Percentiles rank a stretch among this genome's conserved stretches.
These are phyloP conservation scores for Punica granatum DNA, from an alignment of 345 rosid species.

Conservation along the genomic window DNA sequence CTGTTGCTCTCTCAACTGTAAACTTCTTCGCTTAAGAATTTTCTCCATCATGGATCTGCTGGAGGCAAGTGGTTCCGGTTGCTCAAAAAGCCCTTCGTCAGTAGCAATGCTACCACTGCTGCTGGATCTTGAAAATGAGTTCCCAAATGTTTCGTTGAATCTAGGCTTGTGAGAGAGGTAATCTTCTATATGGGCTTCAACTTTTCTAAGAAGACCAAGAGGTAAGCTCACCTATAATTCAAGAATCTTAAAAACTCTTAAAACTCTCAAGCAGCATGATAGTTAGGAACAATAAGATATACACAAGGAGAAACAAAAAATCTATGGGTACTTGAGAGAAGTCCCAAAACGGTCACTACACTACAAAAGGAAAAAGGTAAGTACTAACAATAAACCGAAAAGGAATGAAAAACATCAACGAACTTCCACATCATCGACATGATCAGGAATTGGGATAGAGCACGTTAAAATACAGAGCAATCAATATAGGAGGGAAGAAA, in stretches of 20 bases:
- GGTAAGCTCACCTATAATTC: constrained; percentile 54
- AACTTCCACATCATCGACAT: background rate
- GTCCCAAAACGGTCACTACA: background rate
- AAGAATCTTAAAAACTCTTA: constrained; percentile 4
- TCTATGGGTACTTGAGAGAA: background rate
- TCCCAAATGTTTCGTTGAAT: constrained; percentile 27
- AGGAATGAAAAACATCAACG: background rate
- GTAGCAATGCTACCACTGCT: constrained; percentile 46
- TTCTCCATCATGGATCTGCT: constrained; percentile 42
- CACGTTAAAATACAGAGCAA: background rate
- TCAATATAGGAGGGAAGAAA: background rate
- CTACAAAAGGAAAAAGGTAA: background rate
- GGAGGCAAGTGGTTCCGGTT: constrained; percentile 43
- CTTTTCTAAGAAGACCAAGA: constrained; percentile 48
- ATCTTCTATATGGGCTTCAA: constrained; percentile 53
- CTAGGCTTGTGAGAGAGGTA: constrained; percentile 47
- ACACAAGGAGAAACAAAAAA: background rate
- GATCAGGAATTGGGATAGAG: background rate
- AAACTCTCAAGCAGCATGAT: constrained; percentile 2
- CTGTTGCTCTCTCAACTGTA: constrained; percentile 59
- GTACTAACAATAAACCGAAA: background rate
- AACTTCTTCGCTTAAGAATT: constrained; percentile 43
- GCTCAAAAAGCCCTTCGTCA: constrained; percentile 70
- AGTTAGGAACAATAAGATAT: background rate
- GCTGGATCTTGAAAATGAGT: constrained; percentile 52